phyloP scores from a whole-genome alignment of 78 protist species.

The Planoprotostelium fungivorum region DNA sequence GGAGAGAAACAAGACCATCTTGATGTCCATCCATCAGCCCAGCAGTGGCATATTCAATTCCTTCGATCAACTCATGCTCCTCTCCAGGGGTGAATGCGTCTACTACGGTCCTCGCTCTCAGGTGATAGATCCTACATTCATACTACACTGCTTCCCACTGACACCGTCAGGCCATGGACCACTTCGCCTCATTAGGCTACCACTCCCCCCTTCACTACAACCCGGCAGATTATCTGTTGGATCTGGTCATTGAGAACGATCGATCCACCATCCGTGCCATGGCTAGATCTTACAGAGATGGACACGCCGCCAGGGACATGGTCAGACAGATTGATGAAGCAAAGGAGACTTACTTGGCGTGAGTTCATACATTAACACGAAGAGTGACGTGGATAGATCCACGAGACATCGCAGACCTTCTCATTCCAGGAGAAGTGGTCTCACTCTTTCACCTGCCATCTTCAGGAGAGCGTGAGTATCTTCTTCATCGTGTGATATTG shows the following conservation, averaged over 20 bases:
- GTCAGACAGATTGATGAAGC: not conserved
- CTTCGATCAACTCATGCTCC: constrained; percentile 51
- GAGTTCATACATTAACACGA: not conserved
- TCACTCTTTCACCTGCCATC: no score
- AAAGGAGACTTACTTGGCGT: not conserved
- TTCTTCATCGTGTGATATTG: no score
- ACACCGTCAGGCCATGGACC: not conserved
- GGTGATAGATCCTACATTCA: constrained; percentile 11
- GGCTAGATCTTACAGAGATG: not conserved
- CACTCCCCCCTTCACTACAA: constrained; percentile 40
- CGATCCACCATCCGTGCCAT: not conserved
- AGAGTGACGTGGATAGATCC: no score
- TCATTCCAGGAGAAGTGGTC: no score
- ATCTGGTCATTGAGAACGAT: constrained; percentile 27
- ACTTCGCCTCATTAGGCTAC: constrained; percentile 43
- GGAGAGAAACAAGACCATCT: constrained; percentile 42
- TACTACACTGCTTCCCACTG: no score
- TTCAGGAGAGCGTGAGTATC: no score
- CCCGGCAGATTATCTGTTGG: constrained; percentile 60
- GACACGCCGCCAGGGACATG: not conserved
- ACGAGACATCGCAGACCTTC: no score
- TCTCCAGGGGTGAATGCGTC: constrained; percentile 32
- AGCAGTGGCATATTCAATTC: constrained; percentile 62
- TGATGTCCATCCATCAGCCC: constrained; percentile 83
- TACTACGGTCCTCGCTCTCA: constrained; percentile 42